phyloP scores from a whole-genome alignment of 1,139 yeast species.

The Lodderomyces metapsilosis region DNA sequence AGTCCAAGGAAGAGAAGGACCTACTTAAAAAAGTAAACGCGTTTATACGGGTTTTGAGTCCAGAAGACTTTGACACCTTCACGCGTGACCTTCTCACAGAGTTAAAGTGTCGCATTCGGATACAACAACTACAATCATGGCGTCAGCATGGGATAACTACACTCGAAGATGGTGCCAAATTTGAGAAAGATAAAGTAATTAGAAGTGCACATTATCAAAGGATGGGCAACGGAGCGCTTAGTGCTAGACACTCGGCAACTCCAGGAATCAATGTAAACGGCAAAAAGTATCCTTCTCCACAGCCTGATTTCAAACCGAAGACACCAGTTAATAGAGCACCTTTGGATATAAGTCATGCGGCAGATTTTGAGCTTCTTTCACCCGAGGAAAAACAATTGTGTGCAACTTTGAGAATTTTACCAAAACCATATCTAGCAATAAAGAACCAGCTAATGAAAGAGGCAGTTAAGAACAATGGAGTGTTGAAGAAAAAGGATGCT shows the following conservation, averaged over 20 bases:
- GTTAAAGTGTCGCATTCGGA: slow-evolving; percentile 73
- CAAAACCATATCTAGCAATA: slow-evolving; percentile 91
- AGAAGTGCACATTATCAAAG: slow-evolving; percentile 60
- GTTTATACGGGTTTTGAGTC: slow-evolving; percentile 75
- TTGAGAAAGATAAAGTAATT: slow-evolving; percentile 81
- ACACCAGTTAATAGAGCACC: slow-evolving; percentile 45
- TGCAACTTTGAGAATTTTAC: slow-evolving; percentile 76
- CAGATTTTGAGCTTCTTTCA: slow-evolving; percentile 79
- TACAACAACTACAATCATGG: slow-evolving; percentile 91
- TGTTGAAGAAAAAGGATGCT: slow-evolving; percentile 77
- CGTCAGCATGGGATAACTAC: slow-evolving; percentile 85
- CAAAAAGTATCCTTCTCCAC: slow-evolving; percentile 29
- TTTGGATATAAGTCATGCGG: slow-evolving; percentile 75
- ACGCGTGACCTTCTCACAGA: slow-evolving; percentile 73
- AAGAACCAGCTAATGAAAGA: slow-evolving; percentile 91
- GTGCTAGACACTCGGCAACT: slow-evolving; percentile 26
- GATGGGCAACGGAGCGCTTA: slow-evolving; percentile 47
- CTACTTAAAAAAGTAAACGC: slow-evolving; percentile 72
- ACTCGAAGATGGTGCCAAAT: slow-evolving; percentile 78
- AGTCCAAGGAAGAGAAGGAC: slow-evolving; percentile 89
- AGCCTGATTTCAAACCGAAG: slow-evolving; percentile 38
- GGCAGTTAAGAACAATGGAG: slow-evolving; percentile 80
- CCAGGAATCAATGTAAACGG: slow-evolving; percentile 14
- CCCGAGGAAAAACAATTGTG: slow-evolving; percentile 86
- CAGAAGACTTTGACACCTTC: slow-evolving; percentile 75